Base-by-base conservation (phyloP, 2,329 filamentous ascomycete species). In the Cladosporium sp. region DNA sequence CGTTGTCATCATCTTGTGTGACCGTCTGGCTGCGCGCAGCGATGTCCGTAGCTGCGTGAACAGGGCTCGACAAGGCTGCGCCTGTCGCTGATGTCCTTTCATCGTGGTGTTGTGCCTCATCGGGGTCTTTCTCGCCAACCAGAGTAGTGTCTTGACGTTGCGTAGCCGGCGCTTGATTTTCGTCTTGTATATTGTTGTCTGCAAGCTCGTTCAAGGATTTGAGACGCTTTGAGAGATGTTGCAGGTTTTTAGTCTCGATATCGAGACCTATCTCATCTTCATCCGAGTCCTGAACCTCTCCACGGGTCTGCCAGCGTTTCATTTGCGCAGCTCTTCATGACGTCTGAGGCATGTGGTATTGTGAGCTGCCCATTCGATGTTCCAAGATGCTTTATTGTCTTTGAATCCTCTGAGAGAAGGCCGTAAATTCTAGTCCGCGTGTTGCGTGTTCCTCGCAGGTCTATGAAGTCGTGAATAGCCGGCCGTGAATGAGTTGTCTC, bases 281-380 rank as follows among this genome's bases (percentile, higher is more conserved):
- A 72, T 81, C 78, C 60, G 78, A 80, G 69, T 80, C 78, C 70
- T 72, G 73, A 63, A 80, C 78, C 70, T 75, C 79, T 64, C 78
- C 78, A 70, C 70, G 74, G 65, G 74, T 70, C 65, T 76, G 74
- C 78, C 78, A 81, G 72, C 71, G 70, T 70, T 73, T 78, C 78
- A 80, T 81, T 75, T 69, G 67, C 62, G 57, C 59, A 25, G 25
- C 15, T 45, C 59, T 59, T 64, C 69, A 70, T 70, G 25, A 28
- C 54, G 54, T 56, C 54, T 45, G 22, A 49, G 54, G 54, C 54
- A 56, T 56, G 43, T 19, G 51, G 20, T 39, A 37, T 39, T 25
- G n/a, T 22, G 49, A n/a, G 22, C 9, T 30, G 7, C 30, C 30
- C 8, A 34, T 34, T 34, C 30, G 30, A 34, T 11, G 7, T 34